Base-by-base conservation (phyloP, 192 early-diverging fungal genomes). In the Radiomyces spectabilis region DNA sequence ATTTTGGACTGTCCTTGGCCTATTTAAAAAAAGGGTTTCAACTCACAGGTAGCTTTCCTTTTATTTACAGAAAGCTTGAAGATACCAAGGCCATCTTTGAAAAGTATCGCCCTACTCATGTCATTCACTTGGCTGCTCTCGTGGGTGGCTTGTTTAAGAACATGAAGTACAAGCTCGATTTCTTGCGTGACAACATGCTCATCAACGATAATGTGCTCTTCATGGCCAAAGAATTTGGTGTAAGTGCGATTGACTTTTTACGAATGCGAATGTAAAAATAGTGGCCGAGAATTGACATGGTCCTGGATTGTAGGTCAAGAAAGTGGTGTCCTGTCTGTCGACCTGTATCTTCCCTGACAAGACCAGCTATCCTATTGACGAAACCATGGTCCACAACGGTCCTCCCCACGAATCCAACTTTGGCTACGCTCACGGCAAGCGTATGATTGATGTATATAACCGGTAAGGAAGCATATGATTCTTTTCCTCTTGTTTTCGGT, bases 331-430 rank as follows among this genome's bases (percentile, higher is more conserved):
- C 1, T 91, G 88, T 63, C 78, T 91, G 38, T 89, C 87, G 0
- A 91, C 88, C 18, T 91, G 88, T 68, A 79, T 91, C 37, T 91
- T 91, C 69, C 88, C 88, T 26, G 85, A 89, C 66, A 85, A 88
- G 55, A 89, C 88, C 26, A 65, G 77, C 6, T 91, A 91, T 55
- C 88, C 88, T 41, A 88, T 91, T 63, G 85, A 89, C 50, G 88
- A 91, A 67, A 84, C 80, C 43, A 91, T 91, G 88, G 75, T 91
- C 39, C 88, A 91, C 66, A 71, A 76, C 35, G 88, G 88, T 26
- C 84, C 87, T 44, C 88, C 88, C 32, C 88, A 91, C 49, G 73
- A 79, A 10, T 84, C 81, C 25, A 91, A 91, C 74, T 89, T 79
- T 66, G 88, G 87, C 13, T 91, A 91, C 68, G 87, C 88, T 41